Conservation (phyloP, 164 flowering plant genomes). For the Liquidambar formosana region DNA sequence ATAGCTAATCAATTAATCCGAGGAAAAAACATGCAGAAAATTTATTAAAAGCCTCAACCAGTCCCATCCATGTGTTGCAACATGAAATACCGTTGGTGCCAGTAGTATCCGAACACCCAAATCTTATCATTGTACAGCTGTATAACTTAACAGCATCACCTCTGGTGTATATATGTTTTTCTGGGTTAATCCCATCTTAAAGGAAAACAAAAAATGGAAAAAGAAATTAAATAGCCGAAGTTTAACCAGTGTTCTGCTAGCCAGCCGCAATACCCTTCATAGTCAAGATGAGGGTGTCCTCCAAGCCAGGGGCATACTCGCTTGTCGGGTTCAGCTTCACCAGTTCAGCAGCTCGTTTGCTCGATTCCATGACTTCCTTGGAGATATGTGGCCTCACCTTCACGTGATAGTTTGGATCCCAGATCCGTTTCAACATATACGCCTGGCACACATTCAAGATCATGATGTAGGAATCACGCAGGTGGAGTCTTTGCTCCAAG, state of each 20-base stretch:
- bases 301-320: slow-evolving; percentile 97
- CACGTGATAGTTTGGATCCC: slow-evolving; percentile 79
- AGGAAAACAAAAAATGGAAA: not conserved
- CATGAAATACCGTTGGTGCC: no score
- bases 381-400: slow-evolving; percentile 78
- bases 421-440: slow-evolving; percentile 84
- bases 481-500: slow-evolving; percentile 84
- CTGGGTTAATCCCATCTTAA: not conserved
- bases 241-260: slow-evolving; percentile 94
- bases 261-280: slow-evolving; percentile 99
- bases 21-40: no score
- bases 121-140: no score
- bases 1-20: no score
- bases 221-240: not conserved
- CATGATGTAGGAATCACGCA: slow-evolving; percentile 96
- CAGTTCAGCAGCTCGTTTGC: slow-evolving; percentile 73
- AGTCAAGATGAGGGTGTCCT: slow-evolving; percentile 97
- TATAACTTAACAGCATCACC: not conserved
- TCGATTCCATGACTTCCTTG: slow-evolving; percentile 62
- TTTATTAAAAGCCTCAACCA: no score
- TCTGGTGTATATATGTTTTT: not conserved
- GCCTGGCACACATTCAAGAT: slow-evolving; percentile 91
- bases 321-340: slow-evolving; percentile 91
- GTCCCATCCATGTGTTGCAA: no score
- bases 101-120: no score